Conservation (phyloP, 495 filamentous ascomycete species). For the Aspergillus bertholletiae region DNA sequence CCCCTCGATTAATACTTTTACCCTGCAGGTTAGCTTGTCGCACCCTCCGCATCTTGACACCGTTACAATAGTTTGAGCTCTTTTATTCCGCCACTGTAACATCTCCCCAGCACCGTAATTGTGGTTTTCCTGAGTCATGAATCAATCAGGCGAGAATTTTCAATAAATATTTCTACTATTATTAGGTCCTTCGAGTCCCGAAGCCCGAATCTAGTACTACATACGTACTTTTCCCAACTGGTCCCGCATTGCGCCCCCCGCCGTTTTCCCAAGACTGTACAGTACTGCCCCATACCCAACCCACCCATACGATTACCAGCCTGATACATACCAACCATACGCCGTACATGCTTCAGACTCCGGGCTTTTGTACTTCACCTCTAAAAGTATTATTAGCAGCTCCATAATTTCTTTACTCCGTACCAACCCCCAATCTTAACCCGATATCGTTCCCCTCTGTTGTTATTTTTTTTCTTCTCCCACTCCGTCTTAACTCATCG, state of each 20-base stretch:
- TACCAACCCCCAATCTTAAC: conserved; percentile 1
- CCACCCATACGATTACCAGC: neutral
- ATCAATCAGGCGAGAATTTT: neutral
- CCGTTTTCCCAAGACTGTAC: neutral
- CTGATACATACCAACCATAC: neutral
- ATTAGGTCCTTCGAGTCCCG: neutral
- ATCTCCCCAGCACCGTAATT: neutral
- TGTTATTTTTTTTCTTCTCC: conserved; percentile 7
- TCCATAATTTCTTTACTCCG: conserved; percentile 5
- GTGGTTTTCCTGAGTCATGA: neutral
- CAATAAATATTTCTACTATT: no score
- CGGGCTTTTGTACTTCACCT: neutral
- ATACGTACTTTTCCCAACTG: neutral
- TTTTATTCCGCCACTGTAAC: neutral
- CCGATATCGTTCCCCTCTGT: conserved; percentile 6
- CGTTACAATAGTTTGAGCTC: neutral
- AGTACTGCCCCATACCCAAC: neutral
- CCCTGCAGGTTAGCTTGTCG: neutral
- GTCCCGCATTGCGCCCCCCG: neutral
- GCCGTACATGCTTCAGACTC: neutral
- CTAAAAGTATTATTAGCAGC: conserved; percentile 1
- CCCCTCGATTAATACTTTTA: neutral
- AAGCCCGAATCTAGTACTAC: neutral
- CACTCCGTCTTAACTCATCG: neutral
- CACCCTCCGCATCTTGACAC: neutral